A percentile compares a stretch with the other conserved stretches of the same genome.
These are phyloP conservation scores for Dothideomycetes sp. DNA, from an alignment of 2,329 filamentous ascomycete genomes.

Conservation along the genomic window DNA sequence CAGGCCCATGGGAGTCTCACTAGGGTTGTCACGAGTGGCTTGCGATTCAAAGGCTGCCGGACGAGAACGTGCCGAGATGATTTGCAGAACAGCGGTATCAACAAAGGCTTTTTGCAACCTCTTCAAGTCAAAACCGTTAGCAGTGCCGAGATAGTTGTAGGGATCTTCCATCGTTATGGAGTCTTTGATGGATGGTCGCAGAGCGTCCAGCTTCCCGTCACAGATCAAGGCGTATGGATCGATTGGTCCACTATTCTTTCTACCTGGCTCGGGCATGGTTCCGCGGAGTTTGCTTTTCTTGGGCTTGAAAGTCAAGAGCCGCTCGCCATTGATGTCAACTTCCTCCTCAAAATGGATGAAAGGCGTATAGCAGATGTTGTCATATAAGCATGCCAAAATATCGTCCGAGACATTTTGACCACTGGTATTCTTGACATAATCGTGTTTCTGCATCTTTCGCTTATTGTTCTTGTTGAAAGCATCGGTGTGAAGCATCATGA, in stretches of 20 bases:
- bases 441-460: constrained; percentile 92
- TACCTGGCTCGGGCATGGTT: constrained; percentile 55
- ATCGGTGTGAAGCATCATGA: constrained; percentile 92
- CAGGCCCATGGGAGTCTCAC: constrained; percentile 80
- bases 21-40: constrained; percentile 71
- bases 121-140: constrained; percentile 64
- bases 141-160: constrained; percentile 77
- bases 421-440: constrained; percentile 90
- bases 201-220: constrained; percentile 72
- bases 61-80: constrained; percentile 84
- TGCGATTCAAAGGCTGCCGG: constrained; percentile 93
- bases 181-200: constrained; percentile 83
- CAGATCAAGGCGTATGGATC: constrained; percentile 93
- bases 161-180: constrained; percentile 86
- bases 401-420: constrained; percentile 90
- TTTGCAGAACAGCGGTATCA: constrained; percentile 84
- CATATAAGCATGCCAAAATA: constrained; percentile 91
- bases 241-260: constrained; percentile 60
- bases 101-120: constrained; percentile 83
- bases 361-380: constrained; percentile 96
- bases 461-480: constrained; percentile 99
- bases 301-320: constrained; percentile 60
- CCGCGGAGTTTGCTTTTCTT: constrained; percentile 63
- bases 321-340: constrained; percentile 66
- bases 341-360: constrained; percentile 98